Percentiles rank a stretch among this genome's conserved stretches.
phyloP scores from a whole-genome alignment of 176 grass and related monocot genomes.

The Triticum turgidum region DNA sequence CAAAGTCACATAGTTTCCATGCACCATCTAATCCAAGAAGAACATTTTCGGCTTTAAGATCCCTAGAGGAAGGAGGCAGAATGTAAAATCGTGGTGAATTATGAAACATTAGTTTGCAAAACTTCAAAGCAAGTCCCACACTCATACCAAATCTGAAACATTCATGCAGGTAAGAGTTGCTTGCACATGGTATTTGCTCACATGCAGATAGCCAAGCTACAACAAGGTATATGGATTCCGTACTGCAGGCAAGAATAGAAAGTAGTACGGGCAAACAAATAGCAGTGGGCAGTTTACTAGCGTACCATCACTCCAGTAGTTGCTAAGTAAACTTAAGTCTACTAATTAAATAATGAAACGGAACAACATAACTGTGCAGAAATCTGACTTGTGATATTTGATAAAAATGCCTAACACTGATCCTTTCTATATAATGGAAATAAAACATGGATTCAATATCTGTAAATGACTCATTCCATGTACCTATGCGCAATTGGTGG shows the following conservation, averaged over 20 bases:
- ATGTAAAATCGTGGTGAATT: conserved; percentile 6
- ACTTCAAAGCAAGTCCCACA: neutral
- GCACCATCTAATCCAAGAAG: conserved; percentile 83
- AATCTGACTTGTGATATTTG: neutral
- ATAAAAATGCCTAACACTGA: conserved; percentile 16
- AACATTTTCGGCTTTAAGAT: conserved; percentile 89
- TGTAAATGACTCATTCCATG: neutral
- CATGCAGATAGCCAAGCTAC: conserved; percentile 7
- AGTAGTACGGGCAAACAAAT: conserved; percentile 9
- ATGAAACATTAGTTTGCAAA: neutral
- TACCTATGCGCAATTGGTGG: conserved; percentile 91
- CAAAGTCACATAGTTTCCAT: conserved; percentile 92
- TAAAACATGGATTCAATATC: neutral
- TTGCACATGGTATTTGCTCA: conserved; percentile 6
- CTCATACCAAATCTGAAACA: conserved; percentile 6
- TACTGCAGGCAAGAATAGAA: conserved; percentile 11
- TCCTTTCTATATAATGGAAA: neutral
- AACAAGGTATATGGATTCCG: conserved; percentile 17
- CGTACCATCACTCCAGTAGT: neutral
- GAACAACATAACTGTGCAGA: conserved; percentile 17
- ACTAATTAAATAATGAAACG: conserved; percentile 7
- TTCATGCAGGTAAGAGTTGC: neutral
- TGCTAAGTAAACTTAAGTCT: conserved; percentile 4
- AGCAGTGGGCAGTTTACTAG: neutral
- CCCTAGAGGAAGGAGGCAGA: conserved; percentile 44